Evolutionary conservation across 1,284 basidiomycete species (phyloP).

Genomic region (Ustilago curta): DNA sequence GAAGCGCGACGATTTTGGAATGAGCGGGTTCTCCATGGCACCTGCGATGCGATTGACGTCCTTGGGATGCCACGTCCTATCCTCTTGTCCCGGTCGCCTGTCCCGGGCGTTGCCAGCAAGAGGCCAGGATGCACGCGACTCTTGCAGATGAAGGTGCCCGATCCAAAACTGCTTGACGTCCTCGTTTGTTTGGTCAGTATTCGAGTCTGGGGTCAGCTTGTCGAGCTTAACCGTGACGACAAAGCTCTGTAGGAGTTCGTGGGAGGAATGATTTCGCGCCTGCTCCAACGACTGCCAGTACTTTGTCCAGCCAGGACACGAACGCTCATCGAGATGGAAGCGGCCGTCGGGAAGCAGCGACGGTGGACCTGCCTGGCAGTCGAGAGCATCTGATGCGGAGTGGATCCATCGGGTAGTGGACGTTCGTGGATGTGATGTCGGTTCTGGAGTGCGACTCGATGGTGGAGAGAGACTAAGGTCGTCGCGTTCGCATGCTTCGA

Average conservation of each 20-base stretch:
- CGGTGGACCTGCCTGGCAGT: slow-evolving; percentile 22
- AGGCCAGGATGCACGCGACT: slow-evolving; percentile 55
- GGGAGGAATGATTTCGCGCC: slow-evolving; percentile 7
- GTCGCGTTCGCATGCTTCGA: slow-evolving; percentile 48
- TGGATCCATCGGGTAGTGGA: slow-evolving; percentile 6
- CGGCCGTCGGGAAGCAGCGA: slow-evolving; percentile 39
- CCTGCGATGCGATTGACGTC: slow-evolving; percentile 56
- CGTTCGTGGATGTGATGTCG: slow-evolving; percentile 7
- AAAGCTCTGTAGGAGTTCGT: slow-evolving; percentile 39
- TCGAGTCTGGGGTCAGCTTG: not conserved
- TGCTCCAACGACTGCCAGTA: slow-evolving; percentile 30
- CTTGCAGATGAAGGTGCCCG: slow-evolving; percentile 42
- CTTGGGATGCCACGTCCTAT: slow-evolving; percentile 41
- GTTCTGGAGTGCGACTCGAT: not conserved
- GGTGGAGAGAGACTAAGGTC: slow-evolving; percentile 29
- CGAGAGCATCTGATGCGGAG: slow-evolving; percentile 7
- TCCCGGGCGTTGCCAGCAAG: slow-evolving; percentile 48
- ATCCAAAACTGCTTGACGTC: slow-evolving; percentile 51
- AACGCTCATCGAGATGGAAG: slow-evolving; percentile 33
- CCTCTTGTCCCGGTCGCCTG: slow-evolving; percentile 26
- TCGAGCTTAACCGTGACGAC: slow-evolving; percentile 36
- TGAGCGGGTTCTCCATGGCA: slow-evolving; percentile 55
- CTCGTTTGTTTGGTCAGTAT: not conserved
- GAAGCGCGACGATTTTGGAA: slow-evolving; percentile 39
- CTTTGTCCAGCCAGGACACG: slow-evolving; percentile 44